phyloP scores from a whole-genome alignment of 192 early-diverging fungal genomes.

The Pilobolus umbonatus region DNA sequence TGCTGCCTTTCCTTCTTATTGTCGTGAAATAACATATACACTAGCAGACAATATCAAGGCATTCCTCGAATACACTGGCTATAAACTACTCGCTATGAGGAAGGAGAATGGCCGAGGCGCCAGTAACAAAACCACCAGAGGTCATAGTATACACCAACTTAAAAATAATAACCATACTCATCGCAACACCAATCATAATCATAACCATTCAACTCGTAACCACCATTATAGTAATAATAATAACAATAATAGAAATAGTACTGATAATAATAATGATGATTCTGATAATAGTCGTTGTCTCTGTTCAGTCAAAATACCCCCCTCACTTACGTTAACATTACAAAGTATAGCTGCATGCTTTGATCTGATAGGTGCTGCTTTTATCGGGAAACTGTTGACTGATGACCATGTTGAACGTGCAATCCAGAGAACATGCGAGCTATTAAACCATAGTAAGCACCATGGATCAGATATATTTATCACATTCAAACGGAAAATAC shows the following conservation, averaged over 20 bases:
- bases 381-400: slow-evolving; percentile 25
- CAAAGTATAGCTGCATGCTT: slow-evolving; percentile 30
- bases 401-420: slow-evolving; percentile 31
- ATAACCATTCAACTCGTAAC: too few relatives aligned
- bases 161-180: background rate
- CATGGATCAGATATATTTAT: too few relatives aligned
- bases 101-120: background rate
- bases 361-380: slow-evolving; percentile 30
- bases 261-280: background rate
- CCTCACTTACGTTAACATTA: slow-evolving; percentile 9
- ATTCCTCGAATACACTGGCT: slow-evolving; percentile 35
- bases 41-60: slow-evolving; percentile 35
- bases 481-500: slow-evolving; percentile 11
- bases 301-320: too few relatives aligned
- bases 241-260: background rate
- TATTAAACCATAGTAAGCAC: slow-evolving; percentile 13
- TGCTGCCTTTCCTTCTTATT: slow-evolving; percentile 30
- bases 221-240: background rate
- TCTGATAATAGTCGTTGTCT: too few relatives aligned
- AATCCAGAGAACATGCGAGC: slow-evolving; percentile 24
- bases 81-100: slow-evolving; percentile 24
- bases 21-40: slow-evolving; percentile 36
- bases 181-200: too few relatives aligned
- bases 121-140: background rate
- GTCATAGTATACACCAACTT: background rate